phyloP scores from a whole-genome alignment of 768 basidiomycete species.

The Lactarius psammicola region DNA sequence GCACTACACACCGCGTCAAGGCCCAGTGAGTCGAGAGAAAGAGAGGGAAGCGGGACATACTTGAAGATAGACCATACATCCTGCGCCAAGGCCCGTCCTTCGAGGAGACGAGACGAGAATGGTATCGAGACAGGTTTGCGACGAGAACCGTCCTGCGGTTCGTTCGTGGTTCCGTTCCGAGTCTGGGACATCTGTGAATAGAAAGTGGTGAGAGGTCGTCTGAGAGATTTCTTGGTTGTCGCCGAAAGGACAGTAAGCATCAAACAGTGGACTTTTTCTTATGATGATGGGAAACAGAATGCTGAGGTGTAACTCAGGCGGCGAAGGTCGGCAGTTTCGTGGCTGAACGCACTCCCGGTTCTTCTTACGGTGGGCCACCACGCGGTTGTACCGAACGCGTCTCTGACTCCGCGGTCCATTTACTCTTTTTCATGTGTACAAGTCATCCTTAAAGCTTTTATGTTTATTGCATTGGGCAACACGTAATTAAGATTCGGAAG shows the following conservation, averaged over 20 bases:
- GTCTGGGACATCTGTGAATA: slow-evolving; percentile 21
- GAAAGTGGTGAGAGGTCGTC: slow-evolving; percentile 8
- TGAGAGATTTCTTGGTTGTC: slow-evolving; percentile 19
- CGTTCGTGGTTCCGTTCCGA: slow-evolving; percentile 20
- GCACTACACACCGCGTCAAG: slow-evolving; percentile 47
- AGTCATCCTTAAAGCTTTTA: background rate
- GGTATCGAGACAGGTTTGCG: slow-evolving; percentile 57
- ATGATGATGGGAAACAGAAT: background rate
- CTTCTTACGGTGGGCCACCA: background rate
- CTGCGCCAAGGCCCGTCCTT: slow-evolving; percentile 73
- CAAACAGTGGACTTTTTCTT: background rate
- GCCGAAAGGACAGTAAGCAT: slow-evolving; percentile 10
- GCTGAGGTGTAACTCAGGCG: no score
- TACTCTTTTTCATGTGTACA: background rate
- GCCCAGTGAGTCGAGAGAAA: slow-evolving; percentile 13
- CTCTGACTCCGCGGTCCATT: background rate
- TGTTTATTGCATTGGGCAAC: background rate
- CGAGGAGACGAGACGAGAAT: slow-evolving; percentile 67
- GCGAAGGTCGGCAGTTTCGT: background rate
- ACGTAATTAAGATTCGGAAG: background rate
- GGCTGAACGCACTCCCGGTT: no score
- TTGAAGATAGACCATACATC: slow-evolving; percentile 95
- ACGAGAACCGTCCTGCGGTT: background rate
- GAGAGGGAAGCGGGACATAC: slow-evolving; percentile 39
- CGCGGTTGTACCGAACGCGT: background rate